Conservation (phyloP, 164 flowering plant species). For the Santalum album region DNA sequence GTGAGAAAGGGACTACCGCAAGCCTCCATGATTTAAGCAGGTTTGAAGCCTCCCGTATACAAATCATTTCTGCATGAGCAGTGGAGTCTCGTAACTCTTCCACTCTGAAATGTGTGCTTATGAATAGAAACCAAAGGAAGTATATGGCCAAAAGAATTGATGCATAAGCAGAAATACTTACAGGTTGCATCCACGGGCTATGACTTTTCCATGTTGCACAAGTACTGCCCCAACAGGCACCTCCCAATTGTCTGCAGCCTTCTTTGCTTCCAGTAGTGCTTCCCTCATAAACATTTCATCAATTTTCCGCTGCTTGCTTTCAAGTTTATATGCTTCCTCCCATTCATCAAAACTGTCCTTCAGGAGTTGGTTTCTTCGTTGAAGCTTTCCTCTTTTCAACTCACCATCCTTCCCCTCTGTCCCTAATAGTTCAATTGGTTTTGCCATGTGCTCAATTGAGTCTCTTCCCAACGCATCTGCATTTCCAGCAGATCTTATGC, state of each 20-base stretch:
- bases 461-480: conserved; percentile 21
- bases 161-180: conserved; percentile 27
- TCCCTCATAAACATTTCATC: conserved; percentile 95
- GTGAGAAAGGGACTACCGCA: conserved; percentile 35
- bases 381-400: conserved; percentile 50
- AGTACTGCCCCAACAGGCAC: conserved; percentile 98
- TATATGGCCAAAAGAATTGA: background rate
- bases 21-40: conserved; percentile 78
- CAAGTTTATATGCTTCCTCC: conserved; percentile 82
- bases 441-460: conserved; percentile 16
- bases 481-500: conserved; percentile 21
- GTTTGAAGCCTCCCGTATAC: conserved; percentile 88
- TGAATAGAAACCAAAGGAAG: conserved; percentile 3
- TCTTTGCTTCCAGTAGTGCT: conserved; percentile 80
- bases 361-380: conserved; percentile 48
- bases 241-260: conserved; percentile 93
- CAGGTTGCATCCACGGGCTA: conserved; percentile 93
- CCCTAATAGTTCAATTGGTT: conserved; percentile 22
- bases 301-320: conserved; percentile 57
- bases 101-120: conserved; percentile 43
- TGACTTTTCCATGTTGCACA: conserved; percentile 75
- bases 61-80: conserved; percentile 95
- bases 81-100: conserved; percentile 90
- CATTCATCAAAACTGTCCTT: conserved; percentile 85
- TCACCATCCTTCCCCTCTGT: conserved; percentile 32